Conservation (phyloP, 225 moss, liverwort and hornwort genomes). For the Physcomitrium patens region DNA sequence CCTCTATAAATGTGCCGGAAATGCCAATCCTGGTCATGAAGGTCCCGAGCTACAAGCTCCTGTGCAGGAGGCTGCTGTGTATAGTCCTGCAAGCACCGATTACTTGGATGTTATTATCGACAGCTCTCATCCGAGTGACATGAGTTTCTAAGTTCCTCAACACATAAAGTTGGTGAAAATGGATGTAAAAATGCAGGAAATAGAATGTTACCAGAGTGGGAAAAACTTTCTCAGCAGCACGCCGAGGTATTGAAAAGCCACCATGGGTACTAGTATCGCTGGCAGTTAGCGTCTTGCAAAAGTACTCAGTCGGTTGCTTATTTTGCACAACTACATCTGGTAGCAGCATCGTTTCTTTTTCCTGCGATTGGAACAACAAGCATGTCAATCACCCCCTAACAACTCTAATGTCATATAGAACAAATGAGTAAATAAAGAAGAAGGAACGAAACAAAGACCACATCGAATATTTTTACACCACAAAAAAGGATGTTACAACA, state of each 20-base stretch:
- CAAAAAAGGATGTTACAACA: not conserved
- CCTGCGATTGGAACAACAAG: conserved; percentile 27
- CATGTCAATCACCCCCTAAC: conserved; percentile 17
- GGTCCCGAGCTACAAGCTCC: conserved; percentile 84
- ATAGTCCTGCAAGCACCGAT: conserved; percentile 65
- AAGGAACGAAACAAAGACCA: not conserved
- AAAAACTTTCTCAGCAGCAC: conserved; percentile 73
- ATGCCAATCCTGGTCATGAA: conserved; percentile 88
- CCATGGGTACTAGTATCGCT: conserved; percentile 88
- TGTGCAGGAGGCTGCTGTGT: conserved; percentile 72
- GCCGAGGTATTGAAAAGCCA: conserved; percentile 80
- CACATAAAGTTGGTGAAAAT: not conserved
- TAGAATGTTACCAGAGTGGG: conserved; percentile 55
- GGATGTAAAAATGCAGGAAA: not conserved
- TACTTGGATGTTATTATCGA: conserved; percentile 13
- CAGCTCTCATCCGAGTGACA: not conserved
- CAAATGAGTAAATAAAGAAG: conserved; percentile 7
- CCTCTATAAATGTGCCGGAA: conserved; percentile 94
- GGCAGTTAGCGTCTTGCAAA: conserved; percentile 70
- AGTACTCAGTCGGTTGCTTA: conserved; percentile 47
- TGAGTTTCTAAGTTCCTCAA: conserved; percentile 9
- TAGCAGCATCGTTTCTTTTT: conserved; percentile 41
- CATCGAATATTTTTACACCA: not conserved
- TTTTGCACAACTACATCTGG: conserved; percentile 34
- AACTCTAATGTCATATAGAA: not conserved